Evolutionary conservation across 2,329 filamentous ascomycete species (phyloP).

Genomic region (Clarireedia homoeocarpa): DNA sequence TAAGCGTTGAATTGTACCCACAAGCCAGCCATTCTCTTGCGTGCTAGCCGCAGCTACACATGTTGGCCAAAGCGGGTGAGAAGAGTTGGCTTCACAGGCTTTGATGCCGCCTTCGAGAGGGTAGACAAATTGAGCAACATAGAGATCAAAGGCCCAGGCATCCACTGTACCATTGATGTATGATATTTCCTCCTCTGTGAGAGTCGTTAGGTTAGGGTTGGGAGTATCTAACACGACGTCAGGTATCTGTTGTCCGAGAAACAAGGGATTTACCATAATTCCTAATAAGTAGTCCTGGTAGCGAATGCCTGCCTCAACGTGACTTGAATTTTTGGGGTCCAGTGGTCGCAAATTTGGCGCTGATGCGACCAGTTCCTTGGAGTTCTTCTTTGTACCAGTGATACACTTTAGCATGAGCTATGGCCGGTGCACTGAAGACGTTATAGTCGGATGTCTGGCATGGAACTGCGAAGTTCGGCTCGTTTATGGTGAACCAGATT

Average conservation of each 20-base stretch:
- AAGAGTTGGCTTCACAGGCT: conserved; percentile 35
- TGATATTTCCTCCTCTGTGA: no score
- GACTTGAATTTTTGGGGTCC: no score
- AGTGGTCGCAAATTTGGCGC: no score
- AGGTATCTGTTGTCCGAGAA: no score
- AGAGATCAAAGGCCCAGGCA: conserved; percentile 48
- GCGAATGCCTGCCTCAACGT: no score
- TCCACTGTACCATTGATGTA: conserved; percentile 30
- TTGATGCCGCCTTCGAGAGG: conserved; percentile 30
- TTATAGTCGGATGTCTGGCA: background rate
- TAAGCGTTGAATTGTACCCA: background rate
- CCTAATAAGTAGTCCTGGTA: no score
- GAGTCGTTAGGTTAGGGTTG: no score
- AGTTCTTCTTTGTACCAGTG: conserved; percentile 42
- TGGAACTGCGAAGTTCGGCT: conserved; percentile 32
- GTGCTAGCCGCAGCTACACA: background rate
- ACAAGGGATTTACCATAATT: no score
- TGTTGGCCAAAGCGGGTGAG: conserved; percentile 33
- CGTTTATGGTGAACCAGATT: conserved; percentile 45
- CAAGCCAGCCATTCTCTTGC: background rate
- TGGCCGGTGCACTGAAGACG: no score
- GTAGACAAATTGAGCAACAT: conserved; percentile 44
- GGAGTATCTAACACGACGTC: no score
- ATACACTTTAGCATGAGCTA: conserved; percentile 20
- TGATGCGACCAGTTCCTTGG: conserved; percentile 30